A percentile compares a stretch with the other conserved stretches of the same genome.
These are phyloP conservation scores for Circinella umbellata DNA, from an alignment of 371 early-diverging fungal species.

Conservation along the genomic window DNA sequence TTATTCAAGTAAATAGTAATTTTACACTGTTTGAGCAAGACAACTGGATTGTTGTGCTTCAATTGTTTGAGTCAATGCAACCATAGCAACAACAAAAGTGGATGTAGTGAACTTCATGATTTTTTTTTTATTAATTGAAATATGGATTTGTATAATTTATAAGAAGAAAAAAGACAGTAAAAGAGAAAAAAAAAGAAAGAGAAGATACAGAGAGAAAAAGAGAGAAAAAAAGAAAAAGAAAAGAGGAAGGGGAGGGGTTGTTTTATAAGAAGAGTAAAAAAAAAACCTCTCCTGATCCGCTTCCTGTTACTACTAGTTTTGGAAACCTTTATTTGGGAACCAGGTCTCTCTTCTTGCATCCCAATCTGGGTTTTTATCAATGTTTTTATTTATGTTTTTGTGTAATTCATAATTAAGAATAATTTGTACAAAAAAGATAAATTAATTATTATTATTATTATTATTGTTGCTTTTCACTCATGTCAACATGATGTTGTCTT, in stretches of 20 bases:
- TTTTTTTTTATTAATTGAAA: neutral
- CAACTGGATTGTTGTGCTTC: conserved; percentile 28
- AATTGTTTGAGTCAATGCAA: conserved; percentile 9
- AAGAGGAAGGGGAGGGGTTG: conserved; percentile 4
- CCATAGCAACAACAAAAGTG: conserved; percentile 10
- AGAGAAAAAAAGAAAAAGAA: conserved; percentile 12
- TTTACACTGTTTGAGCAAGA: conserved; percentile 38
- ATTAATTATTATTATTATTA: no score
- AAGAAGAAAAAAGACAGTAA: conserved; percentile 2
- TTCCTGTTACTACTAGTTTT: no score
- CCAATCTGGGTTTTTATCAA: no score
- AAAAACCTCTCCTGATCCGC: no score
- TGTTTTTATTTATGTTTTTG: no score
- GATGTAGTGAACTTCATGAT: conserved; percentile 19
- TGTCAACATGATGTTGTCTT: no score
- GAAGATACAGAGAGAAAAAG: conserved; percentile 5
- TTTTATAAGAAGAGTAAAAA: neutral
- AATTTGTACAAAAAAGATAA: no score
- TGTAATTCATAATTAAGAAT: no score
- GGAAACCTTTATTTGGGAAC: no score
- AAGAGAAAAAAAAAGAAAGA: conserved; percentile 17
- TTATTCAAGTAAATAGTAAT: neutral
- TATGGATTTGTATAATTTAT: conserved; percentile 8
- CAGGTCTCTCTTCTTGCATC: no score
- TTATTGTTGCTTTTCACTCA: no score